Conservation (phyloP, 148 eudicot genomes). For the Rhododendron griersonianum region DNA sequence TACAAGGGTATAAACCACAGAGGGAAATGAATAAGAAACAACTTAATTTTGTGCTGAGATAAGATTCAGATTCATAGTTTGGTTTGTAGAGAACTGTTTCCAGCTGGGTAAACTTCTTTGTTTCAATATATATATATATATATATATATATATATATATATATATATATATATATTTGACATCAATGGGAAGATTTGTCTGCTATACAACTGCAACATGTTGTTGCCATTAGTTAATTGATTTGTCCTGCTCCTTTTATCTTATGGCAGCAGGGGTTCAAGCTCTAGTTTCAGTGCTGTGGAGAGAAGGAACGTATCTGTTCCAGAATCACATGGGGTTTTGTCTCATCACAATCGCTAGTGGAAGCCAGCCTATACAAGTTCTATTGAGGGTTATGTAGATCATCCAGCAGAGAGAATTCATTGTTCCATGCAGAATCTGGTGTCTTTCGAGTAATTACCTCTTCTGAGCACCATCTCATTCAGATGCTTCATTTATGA, state of each 20-base stretch:
- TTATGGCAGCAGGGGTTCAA: neutral
- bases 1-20: neutral
- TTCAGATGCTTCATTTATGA: neutral
- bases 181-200: too few relatives aligned
- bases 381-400: neutral
- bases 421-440: neutral
- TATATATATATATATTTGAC: too few relatives aligned
- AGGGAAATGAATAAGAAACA: too few relatives aligned
- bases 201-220: neutral
- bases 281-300: too few relatives aligned
- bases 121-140: too few relatives aligned
- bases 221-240: neutral
- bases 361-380: neutral
- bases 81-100: neutral
- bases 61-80: too few relatives aligned
- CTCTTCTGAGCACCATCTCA: neutral
- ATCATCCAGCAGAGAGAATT: neutral
- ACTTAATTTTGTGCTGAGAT: too few relatives aligned
- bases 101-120: too few relatives aligned
- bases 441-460: neutral
- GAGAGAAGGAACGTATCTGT: neutral
- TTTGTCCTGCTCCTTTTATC: neutral
- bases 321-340: neutral
- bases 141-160: rapidly evolving
- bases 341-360: neutral